Base-by-base conservation (phyloP, 2,329 filamentous ascomycete genomes). In the Pseudopyricularia javanii region DNA sequence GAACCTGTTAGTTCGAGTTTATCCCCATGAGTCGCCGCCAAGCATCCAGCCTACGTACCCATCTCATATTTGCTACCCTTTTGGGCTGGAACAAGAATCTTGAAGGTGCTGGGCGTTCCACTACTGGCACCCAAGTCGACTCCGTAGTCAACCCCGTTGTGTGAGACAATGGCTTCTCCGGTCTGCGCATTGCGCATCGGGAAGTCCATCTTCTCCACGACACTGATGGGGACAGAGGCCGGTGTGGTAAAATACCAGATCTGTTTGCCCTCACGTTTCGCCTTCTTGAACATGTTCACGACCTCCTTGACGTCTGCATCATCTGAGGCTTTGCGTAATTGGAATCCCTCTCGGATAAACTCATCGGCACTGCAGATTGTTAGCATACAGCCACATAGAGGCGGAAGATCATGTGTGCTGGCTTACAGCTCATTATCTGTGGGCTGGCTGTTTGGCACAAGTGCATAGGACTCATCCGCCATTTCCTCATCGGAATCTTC, bases 161-260 rank as follows among this genome's bases (percentile, higher is more conserved):
- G 76, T 11, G 73, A 76, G n/a, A 88, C 68, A 14, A 86, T 67
- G 4, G 76, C 59, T 34, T 77, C 71, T 14, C 74, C 74, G 2
- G 72, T 68, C 55, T 74, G 68, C 2, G 76, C 74, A 51, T 76
- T 73, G 54, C 80, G 76, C 59, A 80, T 63, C 9, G 75, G 74
- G 43, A 88, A 75, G 35, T 82, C 75, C 56, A 88, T 70, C 57
- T 83, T 75, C 62, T 82, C 78, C 48, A 90, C 69, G 1, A 84
- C 74, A 11, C 78, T 80, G 54, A 90, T 75, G n/a, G 85, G 80
- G 3, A 89, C 70, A 11, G 79, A 80, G 6, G 81, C 77, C 2
- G 86, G 86, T 3, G 84, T 82, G 9, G 83, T 87, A 59, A 91
- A 88, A 64, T 89, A 87, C 86, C 86, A 91, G 55, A 90, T 73